A percentile compares a stretch with the other conserved stretches of the same genome.
Evolutionary conservation across 1,139 yeast species (phyloP).

Genomic region (Arxiozyma slooffiae): DNA sequence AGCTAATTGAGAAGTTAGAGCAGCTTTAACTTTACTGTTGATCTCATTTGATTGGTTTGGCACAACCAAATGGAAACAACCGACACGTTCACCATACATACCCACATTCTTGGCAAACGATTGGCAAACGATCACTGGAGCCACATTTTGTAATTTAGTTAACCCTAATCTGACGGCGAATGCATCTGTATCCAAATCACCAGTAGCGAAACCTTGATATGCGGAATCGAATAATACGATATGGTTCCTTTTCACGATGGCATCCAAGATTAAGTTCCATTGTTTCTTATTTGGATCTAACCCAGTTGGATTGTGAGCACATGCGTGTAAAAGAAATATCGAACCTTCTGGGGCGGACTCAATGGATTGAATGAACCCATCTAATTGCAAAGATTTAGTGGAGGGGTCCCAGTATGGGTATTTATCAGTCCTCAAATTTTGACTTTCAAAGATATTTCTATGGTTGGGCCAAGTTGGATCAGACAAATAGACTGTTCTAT

Average conservation of each 20-base stretch:
- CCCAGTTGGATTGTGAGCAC: constrained; percentile 98
- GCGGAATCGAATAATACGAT: constrained; percentile 91
- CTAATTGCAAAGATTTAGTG: constrained; percentile 53
- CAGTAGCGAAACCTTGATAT: constrained; percentile 94
- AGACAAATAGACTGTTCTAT: constrained; percentile 56
- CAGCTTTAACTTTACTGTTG: constrained; percentile 35
- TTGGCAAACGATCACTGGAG: constrained; percentile 70
- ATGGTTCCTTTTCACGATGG: constrained; percentile 52
- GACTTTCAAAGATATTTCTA: constrained; percentile 61
- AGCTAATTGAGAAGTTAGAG: constrained; percentile 66
- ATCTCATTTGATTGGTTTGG: constrained; percentile 32
- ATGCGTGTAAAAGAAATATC: constrained; percentile 78
- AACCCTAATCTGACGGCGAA: constrained; percentile 80
- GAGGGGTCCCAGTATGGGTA: constrained; percentile 78
- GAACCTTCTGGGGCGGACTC: constrained; percentile 67
- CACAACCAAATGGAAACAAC: constrained; percentile 71
- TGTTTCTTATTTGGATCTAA: constrained; percentile 82
- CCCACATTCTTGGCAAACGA: constrained; percentile 98
- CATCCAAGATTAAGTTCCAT: constrained; percentile 65
- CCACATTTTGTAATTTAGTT: constrained; percentile 33
- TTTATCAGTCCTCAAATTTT: constrained; percentile 51
- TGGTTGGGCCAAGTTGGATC: constrained; percentile 98
- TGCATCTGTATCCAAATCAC: constrained; percentile 74
- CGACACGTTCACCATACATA: constrained; percentile 95
- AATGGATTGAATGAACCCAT: constrained; percentile 61